Evolutionary conservation across 1,139 yeast genomes (phyloP).

Genomic region (Lodderomyces pseudojiufengensis): DNA sequence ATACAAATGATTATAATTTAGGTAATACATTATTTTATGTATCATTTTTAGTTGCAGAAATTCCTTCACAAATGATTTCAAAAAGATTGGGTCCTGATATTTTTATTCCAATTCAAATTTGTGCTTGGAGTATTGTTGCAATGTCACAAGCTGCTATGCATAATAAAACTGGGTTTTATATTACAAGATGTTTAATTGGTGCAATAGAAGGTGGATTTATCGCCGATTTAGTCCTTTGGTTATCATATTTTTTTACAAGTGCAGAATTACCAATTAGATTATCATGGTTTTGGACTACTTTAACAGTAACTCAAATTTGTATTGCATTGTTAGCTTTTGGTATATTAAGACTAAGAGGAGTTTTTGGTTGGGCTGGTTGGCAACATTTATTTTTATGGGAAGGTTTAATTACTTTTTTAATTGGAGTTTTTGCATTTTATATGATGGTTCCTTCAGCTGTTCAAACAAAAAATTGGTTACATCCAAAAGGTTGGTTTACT

Average conservation of each 20-base stretch:
- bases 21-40: conserved; percentile 28
- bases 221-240: conserved; percentile 26
- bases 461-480: conserved; percentile 49
- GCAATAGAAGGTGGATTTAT: conserved; percentile 30
- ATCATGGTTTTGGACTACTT: conserved; percentile 16
- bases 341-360: conserved; percentile 23
- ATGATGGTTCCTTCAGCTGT: conserved; percentile 59
- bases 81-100: conserved; percentile 30
- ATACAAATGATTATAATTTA: conserved; percentile 28
- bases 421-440: conserved; percentile 51
- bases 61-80: conserved; percentile 31
- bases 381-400: conserved; percentile 63
- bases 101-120: conserved; percentile 31
- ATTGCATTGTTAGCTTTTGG: conserved; percentile 38
- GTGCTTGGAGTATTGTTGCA: conserved; percentile 29
- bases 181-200: conserved; percentile 26
- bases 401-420: conserved; percentile 51
- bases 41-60: conserved; percentile 28
- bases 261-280: conserved; percentile 25
- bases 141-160: conserved; percentile 24
- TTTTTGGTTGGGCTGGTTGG: conserved; percentile 48
- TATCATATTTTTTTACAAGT: conserved; percentile 25
- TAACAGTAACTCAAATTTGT: conserved; percentile 24
- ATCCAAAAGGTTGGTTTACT: conserved; percentile 59
- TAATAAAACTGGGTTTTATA: conserved; percentile 21